phyloP scores from a whole-genome alignment of 306 rosid genomes.

The Vicia faba region DNA sequence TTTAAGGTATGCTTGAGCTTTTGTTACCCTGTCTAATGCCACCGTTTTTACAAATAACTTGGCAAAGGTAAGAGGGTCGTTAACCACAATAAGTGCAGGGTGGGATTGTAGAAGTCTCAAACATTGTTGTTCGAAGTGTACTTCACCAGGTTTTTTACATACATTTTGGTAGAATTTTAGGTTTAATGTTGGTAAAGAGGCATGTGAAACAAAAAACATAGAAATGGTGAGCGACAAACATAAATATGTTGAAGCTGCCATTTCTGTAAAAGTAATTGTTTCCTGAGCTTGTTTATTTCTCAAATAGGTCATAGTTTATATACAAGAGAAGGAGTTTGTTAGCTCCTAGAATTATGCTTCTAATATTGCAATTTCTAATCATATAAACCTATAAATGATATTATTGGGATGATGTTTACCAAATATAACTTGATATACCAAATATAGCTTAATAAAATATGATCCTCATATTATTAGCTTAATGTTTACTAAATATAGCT shows the following conservation, averaged over 20 bases:
- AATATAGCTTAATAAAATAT: too few species aligned
- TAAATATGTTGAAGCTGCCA: not conserved
- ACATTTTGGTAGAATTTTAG: not conserved
- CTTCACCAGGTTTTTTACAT: not conserved
- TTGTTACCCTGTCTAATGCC: not conserved
- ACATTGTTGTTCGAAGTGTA: not conserved
- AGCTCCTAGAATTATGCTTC: too few species aligned
- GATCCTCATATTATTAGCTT: too few species aligned
- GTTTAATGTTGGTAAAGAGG: not conserved
- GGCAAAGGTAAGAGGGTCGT: not conserved
- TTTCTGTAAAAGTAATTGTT: not conserved
- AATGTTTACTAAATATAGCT: too few species aligned
- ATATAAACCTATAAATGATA: too few species aligned
- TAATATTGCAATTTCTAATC: too few species aligned
- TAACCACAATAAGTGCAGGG: not conserved
- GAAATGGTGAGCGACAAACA: not conserved
- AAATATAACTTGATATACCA: too few species aligned
- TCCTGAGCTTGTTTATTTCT: not conserved
- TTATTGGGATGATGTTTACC: too few species aligned
- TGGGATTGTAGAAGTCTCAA: not conserved
- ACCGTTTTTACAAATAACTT: not conserved
- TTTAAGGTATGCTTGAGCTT: not conserved
- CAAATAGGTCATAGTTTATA: too few species aligned
- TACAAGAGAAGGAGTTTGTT: too few species aligned
- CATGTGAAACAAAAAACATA: not conserved